Percentiles rank a stretch among this genome's conserved stretches.
Evolutionary conservation across 176 grass and related monocot genomes (phyloP).

Genomic region (Aegilops umbellulata): DNA sequence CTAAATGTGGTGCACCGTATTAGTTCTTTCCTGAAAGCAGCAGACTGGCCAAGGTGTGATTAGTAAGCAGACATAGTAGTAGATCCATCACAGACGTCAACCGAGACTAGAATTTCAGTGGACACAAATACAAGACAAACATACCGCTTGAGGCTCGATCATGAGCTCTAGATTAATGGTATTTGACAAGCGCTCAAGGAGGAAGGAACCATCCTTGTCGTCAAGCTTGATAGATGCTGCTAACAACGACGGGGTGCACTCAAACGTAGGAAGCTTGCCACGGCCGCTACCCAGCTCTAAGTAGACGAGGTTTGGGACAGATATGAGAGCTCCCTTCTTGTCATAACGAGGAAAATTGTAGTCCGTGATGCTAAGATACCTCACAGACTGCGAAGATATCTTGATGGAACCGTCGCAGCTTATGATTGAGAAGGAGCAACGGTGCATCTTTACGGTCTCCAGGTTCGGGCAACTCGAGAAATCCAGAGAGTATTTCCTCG

Average conservation of each 20-base stretch:
- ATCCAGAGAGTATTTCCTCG: background rate
- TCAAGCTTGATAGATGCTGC: background rate
- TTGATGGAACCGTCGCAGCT: too few relatives aligned
- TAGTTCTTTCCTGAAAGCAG: background rate
- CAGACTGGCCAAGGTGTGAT: background rate
- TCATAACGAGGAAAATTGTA: background rate
- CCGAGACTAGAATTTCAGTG: too few relatives aligned
- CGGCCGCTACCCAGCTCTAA: background rate
- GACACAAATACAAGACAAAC: background rate
- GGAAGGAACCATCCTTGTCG: background rate
- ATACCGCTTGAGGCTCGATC: background rate
- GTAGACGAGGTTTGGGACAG: background rate
- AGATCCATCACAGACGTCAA: too few relatives aligned
- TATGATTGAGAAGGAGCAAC: background rate
- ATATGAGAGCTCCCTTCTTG: background rate
- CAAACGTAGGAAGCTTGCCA: background rate
- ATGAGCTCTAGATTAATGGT: background rate
- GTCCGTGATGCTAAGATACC: background rate
- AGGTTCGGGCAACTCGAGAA: background rate
- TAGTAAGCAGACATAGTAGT: background rate
- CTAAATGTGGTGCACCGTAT: background rate
- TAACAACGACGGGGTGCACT: background rate
- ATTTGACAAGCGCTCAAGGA: background rate
- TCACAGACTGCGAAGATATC: background rate
- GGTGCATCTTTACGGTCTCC: background rate